phyloP scores from a whole-genome alignment of 805 yeast genomes.

The Priceomyces carsonii region DNA sequence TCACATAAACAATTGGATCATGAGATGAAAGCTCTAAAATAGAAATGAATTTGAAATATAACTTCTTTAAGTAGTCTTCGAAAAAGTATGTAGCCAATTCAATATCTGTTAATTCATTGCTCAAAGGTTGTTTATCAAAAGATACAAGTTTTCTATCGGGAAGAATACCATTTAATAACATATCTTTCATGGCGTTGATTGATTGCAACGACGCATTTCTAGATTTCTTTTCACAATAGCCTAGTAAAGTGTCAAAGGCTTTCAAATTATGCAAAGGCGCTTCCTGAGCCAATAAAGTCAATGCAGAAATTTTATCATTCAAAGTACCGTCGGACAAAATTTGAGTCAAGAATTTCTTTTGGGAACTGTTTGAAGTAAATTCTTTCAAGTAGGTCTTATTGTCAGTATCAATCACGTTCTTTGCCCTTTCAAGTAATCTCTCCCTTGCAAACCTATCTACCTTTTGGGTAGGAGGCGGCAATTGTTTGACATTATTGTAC shows the following conservation, averaged over 20 bases:
- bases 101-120: conserved; percentile 37
- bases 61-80: conserved; percentile 83
- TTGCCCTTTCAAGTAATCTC: conserved; percentile 64
- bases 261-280: conserved; percentile 89
- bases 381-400: conserved; percentile 71
- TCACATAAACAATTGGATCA: conserved; percentile 87
- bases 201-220: conserved; percentile 93
- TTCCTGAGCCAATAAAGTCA: conserved; percentile 90
- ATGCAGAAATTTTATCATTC: conserved; percentile 91
- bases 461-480: conserved; percentile 28
- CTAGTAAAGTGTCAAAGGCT: conserved; percentile 75
- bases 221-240: conserved; percentile 85
- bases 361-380: conserved; percentile 74
- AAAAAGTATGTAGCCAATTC: conserved; percentile 76
- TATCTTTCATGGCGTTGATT: conserved; percentile 85
- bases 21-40: conserved; percentile 79
- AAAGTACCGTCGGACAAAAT: conserved; percentile 90
- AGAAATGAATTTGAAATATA: conserved; percentile 74
- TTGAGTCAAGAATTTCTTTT: conserved; percentile 83
- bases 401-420: conserved; percentile 64
- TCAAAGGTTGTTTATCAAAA: conserved; percentile 73
- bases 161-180: conserved; percentile 77
- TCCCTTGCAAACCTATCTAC: conserved; percentile 58
- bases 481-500: conserved; percentile 53
- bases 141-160: conserved; percentile 81